These are phyloP conservation scores for Moricandia arvensis DNA, from an alignment of 345 rosid genomes.

Conservation along the genomic window DNA sequence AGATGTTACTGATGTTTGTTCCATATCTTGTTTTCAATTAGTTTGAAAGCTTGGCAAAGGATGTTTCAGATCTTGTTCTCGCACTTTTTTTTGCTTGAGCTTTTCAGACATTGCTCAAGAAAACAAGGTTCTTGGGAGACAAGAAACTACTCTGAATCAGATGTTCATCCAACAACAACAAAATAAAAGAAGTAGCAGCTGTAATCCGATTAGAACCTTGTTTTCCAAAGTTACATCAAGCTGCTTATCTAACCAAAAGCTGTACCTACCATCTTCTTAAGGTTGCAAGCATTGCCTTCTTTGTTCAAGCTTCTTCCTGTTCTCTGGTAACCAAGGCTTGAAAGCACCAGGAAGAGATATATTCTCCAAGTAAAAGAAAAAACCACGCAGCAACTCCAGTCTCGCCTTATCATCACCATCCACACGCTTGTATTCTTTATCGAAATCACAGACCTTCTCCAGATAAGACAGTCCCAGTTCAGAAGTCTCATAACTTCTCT, in stretches of 20 bases:
- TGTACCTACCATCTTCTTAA: not conserved
- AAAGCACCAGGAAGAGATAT: conserved; percentile 28
- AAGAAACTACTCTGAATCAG: not conserved
- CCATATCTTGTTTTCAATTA: not conserved
- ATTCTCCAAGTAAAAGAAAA: conserved; percentile 34
- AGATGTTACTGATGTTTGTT: not conserved
- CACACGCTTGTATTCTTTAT: conserved; percentile 19
- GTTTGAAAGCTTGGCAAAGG: conserved; percentile 1
- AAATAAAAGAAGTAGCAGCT: not conserved
- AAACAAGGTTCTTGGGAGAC: not conserved
- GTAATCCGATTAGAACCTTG: not conserved
- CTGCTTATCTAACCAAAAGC: not conserved
- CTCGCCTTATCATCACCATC: conserved; percentile 17
- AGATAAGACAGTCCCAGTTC: conserved; percentile 20
- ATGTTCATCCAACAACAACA: conserved; percentile 12
- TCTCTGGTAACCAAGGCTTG: conserved; percentile 24
- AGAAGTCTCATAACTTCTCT: conserved; percentile 4
- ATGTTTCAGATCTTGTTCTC: not conserved
- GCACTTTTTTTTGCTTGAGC: not conserved
- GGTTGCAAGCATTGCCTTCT: conserved; percentile 7
- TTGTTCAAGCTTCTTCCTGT: not conserved
- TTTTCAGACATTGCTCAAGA: no score
- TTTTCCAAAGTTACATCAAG: conserved; percentile 3
- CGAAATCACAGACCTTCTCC: conserved; percentile 25
- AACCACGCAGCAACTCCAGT: conserved; percentile 30